Conservation (phyloP, 805 yeast genomes). For the Hanseniaspora valbyensis region DNA sequence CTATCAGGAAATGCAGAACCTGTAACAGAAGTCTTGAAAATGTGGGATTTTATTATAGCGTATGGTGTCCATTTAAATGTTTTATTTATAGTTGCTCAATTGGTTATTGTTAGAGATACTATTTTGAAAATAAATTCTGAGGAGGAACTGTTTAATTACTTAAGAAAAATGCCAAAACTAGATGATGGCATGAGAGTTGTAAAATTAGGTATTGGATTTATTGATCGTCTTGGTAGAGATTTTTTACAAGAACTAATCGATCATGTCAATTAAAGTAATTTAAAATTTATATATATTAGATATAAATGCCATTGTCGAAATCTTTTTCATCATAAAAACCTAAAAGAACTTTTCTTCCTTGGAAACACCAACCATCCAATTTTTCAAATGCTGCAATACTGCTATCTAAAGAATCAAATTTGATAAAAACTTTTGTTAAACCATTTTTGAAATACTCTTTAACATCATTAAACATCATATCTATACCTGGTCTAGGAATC, state of each 20-base stretch:
- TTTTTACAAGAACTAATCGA: slow-evolving; percentile 36
- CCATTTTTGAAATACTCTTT: slow-evolving; percentile 36
- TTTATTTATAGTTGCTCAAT: slow-evolving; percentile 71
- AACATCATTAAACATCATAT: slow-evolving; percentile 31
- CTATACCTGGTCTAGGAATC: slow-evolving; percentile 47
- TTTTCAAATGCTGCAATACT: slow-evolving; percentile 47
- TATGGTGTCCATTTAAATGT: slow-evolving; percentile 85
- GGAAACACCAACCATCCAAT: slow-evolving; percentile 55
- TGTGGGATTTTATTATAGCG: slow-evolving; percentile 88
- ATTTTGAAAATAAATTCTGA: slow-evolving; percentile 51
- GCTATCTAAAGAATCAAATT: slow-evolving; percentile 42
- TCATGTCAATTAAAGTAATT: slow-evolving; percentile 19
- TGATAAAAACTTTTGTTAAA: slow-evolving; percentile 61
- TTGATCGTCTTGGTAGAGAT: slow-evolving; percentile 58
- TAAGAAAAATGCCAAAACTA: slow-evolving; percentile 61
- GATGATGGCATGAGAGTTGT: slow-evolving; percentile 59
- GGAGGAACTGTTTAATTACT: slow-evolving; percentile 37
- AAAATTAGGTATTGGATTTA: slow-evolving; percentile 65
- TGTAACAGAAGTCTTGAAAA: slow-evolving; percentile 53
- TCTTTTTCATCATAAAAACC: slow-evolving; percentile 12
- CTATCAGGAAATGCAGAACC: slow-evolving; percentile 85
- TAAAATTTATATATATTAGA: background rate
- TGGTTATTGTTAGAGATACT: slow-evolving; percentile 54
- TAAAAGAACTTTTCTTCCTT: slow-evolving; percentile 38
- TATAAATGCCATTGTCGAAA: slow-evolving; percentile 12